A percentile compares a stretch with the other conserved stretches of the same genome.
Evolutionary conservation across 1,284 basidiomycete genomes (phyloP).

Genomic region (Malassezia obtusa): DNA sequence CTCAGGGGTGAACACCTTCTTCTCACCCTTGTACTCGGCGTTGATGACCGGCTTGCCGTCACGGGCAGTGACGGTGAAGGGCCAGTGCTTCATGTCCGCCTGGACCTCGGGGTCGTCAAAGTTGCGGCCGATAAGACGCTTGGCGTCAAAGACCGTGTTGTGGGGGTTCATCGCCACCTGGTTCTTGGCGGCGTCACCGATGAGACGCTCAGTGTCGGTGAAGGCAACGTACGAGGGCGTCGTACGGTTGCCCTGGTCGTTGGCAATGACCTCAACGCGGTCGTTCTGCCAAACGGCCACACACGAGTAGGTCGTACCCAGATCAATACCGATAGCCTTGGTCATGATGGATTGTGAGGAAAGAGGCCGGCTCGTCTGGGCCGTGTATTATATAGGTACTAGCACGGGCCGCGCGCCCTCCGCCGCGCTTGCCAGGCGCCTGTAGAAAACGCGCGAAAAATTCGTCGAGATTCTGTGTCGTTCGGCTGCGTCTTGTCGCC

Average conservation of each 20-base stretch:
- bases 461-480: constrained; percentile 12
- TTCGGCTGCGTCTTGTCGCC: not conserved
- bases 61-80: constrained; percentile 78
- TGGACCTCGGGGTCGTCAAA: constrained; percentile 80
- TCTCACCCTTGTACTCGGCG: constrained; percentile 81
- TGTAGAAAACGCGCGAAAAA: constrained; percentile 17
- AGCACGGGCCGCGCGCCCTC: not conserved
- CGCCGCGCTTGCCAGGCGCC: not conserved
- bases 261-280: constrained; percentile 82
- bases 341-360: constrained; percentile 22
- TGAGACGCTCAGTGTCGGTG: constrained; percentile 76
- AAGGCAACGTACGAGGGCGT: constrained; percentile 59
- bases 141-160: constrained; percentile 66
- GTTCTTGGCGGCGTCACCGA: constrained; percentile 87
- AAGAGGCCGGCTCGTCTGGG: not conserved
- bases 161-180: constrained; percentile 61
- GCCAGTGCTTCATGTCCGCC: constrained; percentile 87
- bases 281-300: constrained; percentile 91
- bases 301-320: constrained; percentile 63
- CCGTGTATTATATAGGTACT: constrained; percentile 9
- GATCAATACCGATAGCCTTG: constrained; percentile 87
- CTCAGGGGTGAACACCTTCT: constrained; percentile 86
- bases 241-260: constrained; percentile 94
- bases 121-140: constrained; percentile 79
- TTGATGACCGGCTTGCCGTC: constrained; percentile 73